Percentiles rank a stretch among this genome's conserved stretches.
Evolutionary conservation across 2,329 filamentous ascomycete genomes (phyloP).

Genomic region (Microcyclospora tardicrescens): DNA sequence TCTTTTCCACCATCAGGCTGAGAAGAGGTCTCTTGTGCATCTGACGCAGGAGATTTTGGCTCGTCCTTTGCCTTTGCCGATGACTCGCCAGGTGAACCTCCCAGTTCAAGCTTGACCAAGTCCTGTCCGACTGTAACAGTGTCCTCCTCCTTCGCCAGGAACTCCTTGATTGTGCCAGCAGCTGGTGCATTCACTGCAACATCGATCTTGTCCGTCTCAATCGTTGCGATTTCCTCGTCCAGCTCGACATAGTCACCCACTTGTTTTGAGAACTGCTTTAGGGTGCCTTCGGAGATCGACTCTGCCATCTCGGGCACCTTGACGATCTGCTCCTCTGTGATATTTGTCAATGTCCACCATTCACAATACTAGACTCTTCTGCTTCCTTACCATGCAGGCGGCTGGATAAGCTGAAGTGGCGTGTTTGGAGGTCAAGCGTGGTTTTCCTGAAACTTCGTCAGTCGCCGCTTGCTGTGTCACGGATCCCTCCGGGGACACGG

Average conservation of each 20-base stretch:
- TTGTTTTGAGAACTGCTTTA: slow-evolving; percentile 91
- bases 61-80: slow-evolving; percentile 42
- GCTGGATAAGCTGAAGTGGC: slow-evolving; percentile 22
- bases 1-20: slow-evolving; percentile 40
- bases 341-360: slow-evolving; percentile 5
- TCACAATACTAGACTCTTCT: neutral
- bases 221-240: slow-evolving; percentile 96
- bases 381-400: slow-evolving; percentile 20
- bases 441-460: slow-evolving; percentile 17
- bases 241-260: slow-evolving; percentile 87
- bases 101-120: slow-evolving; percentile 72
- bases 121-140: slow-evolving; percentile 92
- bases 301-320: slow-evolving; percentile 98
- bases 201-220: slow-evolving; percentile 99
- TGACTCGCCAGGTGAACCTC: slow-evolving; percentile 45
- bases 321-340: slow-evolving; percentile 62
- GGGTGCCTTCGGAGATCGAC: slow-evolving; percentile 91
- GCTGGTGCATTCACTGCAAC: slow-evolving; percentile 91
- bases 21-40: slow-evolving; percentile 44
- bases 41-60: slow-evolving; percentile 46
- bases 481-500: neutral
- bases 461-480: slow-evolving; percentile 3
- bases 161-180: slow-evolving; percentile 80
- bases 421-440: slow-evolving; percentile 14
- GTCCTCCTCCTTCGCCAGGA: slow-evolving; percentile 85